Conservation (phyloP, 2,329 filamentous ascomycete species). For the Corniculantispora saksenae region DNA sequence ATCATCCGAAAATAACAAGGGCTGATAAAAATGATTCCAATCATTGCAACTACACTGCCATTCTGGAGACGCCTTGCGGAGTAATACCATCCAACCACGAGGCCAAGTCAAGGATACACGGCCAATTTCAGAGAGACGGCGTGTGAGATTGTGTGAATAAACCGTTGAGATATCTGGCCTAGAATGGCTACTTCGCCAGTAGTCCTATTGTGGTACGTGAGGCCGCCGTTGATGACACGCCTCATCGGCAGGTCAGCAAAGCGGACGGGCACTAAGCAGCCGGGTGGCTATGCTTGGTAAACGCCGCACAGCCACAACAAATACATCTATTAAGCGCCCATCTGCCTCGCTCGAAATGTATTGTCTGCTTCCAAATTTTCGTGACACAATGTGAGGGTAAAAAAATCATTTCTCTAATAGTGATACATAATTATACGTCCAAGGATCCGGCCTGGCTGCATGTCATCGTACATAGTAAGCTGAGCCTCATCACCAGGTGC, state of each 20-base stretch:
- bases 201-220: too few species aligned
- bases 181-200: too few species aligned
- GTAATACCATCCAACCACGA: too few species aligned
- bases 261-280: not conserved
- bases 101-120: too few species aligned
- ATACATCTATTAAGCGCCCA: constrained; percentile 9
- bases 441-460: not conserved
- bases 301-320: constrained; percentile 10
- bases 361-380: not conserved
- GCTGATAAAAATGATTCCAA: not conserved
- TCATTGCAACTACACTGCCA: not conserved
- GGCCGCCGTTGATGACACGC: not conserved
- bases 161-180: too few species aligned
- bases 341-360: constrained; percentile 5
- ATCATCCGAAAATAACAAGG: not conserved
- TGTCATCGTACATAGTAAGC: not conserved
- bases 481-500: constrained; percentile 28
- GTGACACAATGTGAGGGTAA: not conserved
- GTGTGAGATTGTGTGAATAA: too few species aligned
- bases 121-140: too few species aligned
- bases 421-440: not conserved
- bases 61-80: too few species aligned
- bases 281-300: constrained; percentile 4
- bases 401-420: not conserved
- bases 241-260: constrained; percentile 3